These are phyloP conservation scores for Chlorella sp. DNA, from an alignment of 139 green algal genomes.

Conservation along the genomic window DNA sequence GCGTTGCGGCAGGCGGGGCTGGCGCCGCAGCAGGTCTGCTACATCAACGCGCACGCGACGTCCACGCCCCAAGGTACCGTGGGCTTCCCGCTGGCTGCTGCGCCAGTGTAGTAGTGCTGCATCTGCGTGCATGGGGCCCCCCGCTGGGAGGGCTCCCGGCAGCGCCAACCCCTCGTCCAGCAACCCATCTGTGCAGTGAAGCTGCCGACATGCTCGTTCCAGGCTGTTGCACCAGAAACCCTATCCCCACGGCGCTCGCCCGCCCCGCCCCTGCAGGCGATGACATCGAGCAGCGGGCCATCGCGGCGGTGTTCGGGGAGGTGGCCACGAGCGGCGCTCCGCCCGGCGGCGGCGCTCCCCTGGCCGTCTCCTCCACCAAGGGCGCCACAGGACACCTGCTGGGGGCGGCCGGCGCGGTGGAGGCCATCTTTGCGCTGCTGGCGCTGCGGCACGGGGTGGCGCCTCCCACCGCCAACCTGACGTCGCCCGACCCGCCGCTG, in stretches of 20 bases:
- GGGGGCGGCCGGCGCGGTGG: conserved; percentile 91
- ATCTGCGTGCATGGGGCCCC: no score
- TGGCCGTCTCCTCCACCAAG: conserved; percentile 89
- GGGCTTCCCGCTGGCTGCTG: no score
- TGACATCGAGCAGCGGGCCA: conserved; percentile 77
- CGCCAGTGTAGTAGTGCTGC: no score
- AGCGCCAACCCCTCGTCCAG: no score
- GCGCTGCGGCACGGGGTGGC: conserved; percentile 68
- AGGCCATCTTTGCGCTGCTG: conserved; percentile 81
- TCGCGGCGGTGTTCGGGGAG: conserved; percentile 77
- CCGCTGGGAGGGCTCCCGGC: no score
- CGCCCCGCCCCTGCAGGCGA: conserved; percentile 67
- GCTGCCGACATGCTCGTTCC: no score
- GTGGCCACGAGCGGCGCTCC: background rate
- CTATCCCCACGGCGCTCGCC: background rate
- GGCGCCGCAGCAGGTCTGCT: conserved; percentile 63
- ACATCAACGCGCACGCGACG: conserved; percentile 96
- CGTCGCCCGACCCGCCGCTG: conserved; percentile 59
- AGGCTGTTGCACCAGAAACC: no score
- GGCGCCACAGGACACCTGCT: conserved; percentile 94
- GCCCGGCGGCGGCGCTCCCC: background rate
- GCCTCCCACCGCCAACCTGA: conserved; percentile 88
- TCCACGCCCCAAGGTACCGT: conserved; percentile 74
- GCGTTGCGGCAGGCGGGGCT: conserved; percentile 67
- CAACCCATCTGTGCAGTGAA: no score